phyloP scores from a whole-genome alignment of 2,329 filamentous ascomycete species.

The Xylaria polymorpha region DNA sequence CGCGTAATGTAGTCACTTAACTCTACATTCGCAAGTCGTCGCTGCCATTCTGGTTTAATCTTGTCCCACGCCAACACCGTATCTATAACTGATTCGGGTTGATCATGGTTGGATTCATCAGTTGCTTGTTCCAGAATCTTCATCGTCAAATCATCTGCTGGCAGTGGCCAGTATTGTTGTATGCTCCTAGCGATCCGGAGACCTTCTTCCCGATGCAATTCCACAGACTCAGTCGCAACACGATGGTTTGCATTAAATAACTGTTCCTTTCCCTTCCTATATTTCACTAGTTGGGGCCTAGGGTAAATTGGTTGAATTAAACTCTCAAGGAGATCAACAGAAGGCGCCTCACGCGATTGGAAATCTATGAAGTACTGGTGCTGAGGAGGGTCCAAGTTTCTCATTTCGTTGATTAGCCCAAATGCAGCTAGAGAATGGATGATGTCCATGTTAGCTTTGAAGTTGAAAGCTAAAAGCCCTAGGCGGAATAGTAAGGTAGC shows the following conservation, averaged over 20 bases:
- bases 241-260: background rate
- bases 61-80: conserved; percentile 13
- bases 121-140: background rate
- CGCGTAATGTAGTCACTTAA: conserved; percentile 11
- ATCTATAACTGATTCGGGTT: background rate
- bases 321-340: conserved; percentile 28
- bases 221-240: background rate
- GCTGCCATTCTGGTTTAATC: conserved; percentile 27
- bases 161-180: conserved; percentile 18
- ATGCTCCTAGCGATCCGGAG: background rate
- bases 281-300: background rate
- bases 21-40: conserved; percentile 8
- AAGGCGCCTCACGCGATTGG: conserved; percentile 36
- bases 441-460: conserved; percentile 43
- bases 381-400: conserved; percentile 33
- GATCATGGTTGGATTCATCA: too few relatives aligned
- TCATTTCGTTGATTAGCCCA: conserved; percentile 31
- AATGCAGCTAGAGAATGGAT: conserved; percentile 41
- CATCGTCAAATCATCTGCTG: background rate
- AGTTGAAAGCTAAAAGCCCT: conserved; percentile 45
- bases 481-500: conserved; percentile 46
- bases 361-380: conserved; percentile 39
- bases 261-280: background rate
- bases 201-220: conserved; percentile 5
- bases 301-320: conserved; percentile 33